Evolutionary conservation across 2,329 filamentous ascomycete species (phyloP).

Genomic region (Alternaria conjuncta): DNA sequence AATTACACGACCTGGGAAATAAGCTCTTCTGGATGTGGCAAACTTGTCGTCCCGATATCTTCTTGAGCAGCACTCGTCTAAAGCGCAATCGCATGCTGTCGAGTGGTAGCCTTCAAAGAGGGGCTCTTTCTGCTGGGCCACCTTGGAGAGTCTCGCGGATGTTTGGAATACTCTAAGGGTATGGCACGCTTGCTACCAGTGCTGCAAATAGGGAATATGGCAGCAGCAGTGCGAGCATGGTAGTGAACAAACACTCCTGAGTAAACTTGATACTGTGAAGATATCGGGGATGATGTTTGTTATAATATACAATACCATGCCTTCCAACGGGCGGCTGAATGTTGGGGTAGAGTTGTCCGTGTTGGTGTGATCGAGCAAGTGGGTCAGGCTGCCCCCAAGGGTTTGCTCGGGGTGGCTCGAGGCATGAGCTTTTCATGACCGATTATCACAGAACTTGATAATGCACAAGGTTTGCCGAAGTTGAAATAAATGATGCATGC

Average conservation of each 20-base stretch:
- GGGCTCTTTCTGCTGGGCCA: background rate
- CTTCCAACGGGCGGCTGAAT: constrained; percentile 15
- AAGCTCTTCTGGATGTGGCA: background rate
- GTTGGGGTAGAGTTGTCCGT: constrained; percentile 16
- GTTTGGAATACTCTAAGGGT: background rate
- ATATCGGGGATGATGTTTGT: background rate
- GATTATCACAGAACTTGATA: constrained; percentile 16
- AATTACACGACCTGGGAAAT: background rate
- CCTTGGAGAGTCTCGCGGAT: background rate
- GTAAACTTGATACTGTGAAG: constrained; percentile 17
- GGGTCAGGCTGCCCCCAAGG: constrained; percentile 38
- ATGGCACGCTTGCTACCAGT: background rate
- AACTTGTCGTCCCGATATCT: background rate
- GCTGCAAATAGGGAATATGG: background rate
- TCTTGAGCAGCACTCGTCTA: background rate
- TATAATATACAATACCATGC: constrained; percentile 6
- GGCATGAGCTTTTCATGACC: constrained; percentile 28
- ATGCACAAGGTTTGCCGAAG: constrained; percentile 7
- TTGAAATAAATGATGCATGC: constrained; percentile 10
- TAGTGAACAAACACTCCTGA: constrained; percentile 2
- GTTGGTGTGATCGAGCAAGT: constrained; percentile 29
- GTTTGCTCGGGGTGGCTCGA: constrained; percentile 37
- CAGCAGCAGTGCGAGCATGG: background rate
- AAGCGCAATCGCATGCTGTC: background rate
- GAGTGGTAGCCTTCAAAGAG: background rate